Conservation (phyloP, 495 filamentous ascomycete species). For the Penicillium egyptiacum region DNA sequence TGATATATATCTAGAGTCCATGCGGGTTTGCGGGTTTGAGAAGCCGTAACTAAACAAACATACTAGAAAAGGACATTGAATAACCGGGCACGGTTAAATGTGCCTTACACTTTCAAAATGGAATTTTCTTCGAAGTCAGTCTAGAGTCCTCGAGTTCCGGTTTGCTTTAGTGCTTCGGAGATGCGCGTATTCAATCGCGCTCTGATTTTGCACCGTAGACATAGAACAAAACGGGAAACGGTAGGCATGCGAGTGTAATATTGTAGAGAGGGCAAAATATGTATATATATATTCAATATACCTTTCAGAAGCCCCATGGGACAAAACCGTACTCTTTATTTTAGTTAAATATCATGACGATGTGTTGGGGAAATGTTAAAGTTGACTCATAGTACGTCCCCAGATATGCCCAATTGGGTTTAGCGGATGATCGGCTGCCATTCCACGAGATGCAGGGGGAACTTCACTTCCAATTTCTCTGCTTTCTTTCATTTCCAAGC, state of each 20-base stretch:
- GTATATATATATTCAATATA: too few species aligned
- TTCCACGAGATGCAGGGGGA: constrained; percentile 12
- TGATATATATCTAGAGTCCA: not conserved
- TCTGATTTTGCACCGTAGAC: not conserved
- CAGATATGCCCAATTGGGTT: constrained; percentile 18
- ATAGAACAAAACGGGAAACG: not conserved
- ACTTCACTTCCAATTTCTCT: constrained; percentile 4
- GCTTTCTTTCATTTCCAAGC: constrained; percentile 14
- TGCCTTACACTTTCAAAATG: not conserved
- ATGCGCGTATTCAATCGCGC: not conserved
- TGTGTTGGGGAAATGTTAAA: not conserved
- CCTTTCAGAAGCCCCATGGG: not conserved
- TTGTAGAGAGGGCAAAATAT: too few species aligned
- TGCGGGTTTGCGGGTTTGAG: not conserved
- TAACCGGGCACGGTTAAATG: not conserved
- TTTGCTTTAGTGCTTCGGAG: not conserved
- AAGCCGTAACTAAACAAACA: not conserved
- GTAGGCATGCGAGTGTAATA: not conserved
- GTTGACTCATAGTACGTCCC: constrained; percentile 6
- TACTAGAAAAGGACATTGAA: not conserved
- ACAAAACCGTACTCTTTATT: not conserved
- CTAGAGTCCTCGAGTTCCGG: not conserved
- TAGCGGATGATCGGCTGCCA: constrained; percentile 26
- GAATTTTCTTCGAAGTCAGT: not conserved
- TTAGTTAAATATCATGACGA: too few species aligned